Percentiles rank a stretch among this genome's conserved stretches.
Conservation (phyloP, 768 basidiomycete genomes). For the Xerocomellus chrysenteron region DNA sequence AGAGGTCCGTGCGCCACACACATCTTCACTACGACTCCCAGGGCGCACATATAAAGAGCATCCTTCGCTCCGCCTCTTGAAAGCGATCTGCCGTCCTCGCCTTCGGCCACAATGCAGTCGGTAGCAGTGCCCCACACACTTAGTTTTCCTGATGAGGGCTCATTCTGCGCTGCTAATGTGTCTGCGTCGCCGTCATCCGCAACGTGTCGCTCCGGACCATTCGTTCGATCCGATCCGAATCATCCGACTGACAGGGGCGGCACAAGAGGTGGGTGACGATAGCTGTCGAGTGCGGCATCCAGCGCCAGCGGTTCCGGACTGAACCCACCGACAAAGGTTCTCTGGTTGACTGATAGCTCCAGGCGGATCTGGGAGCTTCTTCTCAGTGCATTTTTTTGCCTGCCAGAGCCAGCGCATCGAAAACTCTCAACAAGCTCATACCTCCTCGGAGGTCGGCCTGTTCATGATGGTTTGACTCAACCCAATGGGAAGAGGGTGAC, state of each 20-base stretch:
- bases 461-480: conserved; percentile 18
- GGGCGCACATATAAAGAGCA: too few relatives aligned
- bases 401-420: conserved; percentile 34
- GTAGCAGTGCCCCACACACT: too few relatives aligned
- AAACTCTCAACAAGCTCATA: conserved; percentile 31
- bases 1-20: conserved; percentile 17
- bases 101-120: too few relatives aligned
- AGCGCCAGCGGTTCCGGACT: conserved; percentile 11
- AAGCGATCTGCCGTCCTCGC: too few relatives aligned
- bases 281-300: conserved; percentile 6
- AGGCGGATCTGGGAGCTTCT: conserved; percentile 14
- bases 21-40: too few relatives aligned
- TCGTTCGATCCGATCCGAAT: too few relatives aligned
- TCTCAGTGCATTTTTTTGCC: conserved; percentile 15
- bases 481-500: not conserved
- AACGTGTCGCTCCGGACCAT: too few relatives aligned
- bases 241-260: too few relatives aligned
- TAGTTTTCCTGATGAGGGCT: not conserved
- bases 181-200: too few relatives aligned
- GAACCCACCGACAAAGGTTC: conserved; percentile 53
- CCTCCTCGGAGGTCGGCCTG: conserved; percentile 12
- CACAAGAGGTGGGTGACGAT: too few relatives aligned
- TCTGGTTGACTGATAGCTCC: not conserved
- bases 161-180: too few relatives aligned
- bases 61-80: too few relatives aligned